Conservation (phyloP, 768 basidiomycete genomes). For the Kwoniella sp. region DNA sequence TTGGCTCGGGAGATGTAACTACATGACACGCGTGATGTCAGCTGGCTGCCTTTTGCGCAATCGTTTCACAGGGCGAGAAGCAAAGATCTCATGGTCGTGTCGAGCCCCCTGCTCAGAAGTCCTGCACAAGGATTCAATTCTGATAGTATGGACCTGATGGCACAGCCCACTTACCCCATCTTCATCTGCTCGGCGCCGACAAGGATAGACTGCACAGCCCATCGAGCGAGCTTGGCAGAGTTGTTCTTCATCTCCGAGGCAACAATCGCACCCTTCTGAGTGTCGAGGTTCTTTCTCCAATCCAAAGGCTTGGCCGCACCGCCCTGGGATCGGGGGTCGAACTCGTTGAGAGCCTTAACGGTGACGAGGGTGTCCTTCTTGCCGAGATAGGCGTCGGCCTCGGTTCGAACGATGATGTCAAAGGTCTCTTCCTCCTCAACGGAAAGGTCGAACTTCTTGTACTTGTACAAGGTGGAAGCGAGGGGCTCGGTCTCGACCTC, state of each 20-base stretch:
- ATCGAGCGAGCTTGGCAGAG: constrained; percentile 93
- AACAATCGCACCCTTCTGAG: constrained; percentile 94
- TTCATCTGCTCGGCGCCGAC: constrained; percentile 96
- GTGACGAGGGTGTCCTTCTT: constrained; percentile 75
- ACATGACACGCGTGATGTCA: constrained; percentile 7
- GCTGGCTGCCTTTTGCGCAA: no score
- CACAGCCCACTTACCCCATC: constrained; percentile 72
- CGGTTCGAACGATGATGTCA: constrained; percentile 89
- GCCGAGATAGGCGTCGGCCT: constrained; percentile 82
- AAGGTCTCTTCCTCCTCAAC: constrained; percentile 78
- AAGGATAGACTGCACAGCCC: constrained; percentile 92
- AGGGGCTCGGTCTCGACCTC: constrained; percentile 92
- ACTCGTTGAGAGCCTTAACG: constrained; percentile 94
- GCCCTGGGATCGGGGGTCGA: constrained; percentile 77
- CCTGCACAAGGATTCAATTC: no score
- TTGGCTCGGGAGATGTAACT: constrained; percentile 94
- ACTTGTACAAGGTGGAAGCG: constrained; percentile 94
- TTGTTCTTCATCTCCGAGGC: constrained; percentile 99
- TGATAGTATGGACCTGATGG: background rate
- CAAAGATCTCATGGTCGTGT: no score
- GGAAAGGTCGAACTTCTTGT: constrained; percentile 90
- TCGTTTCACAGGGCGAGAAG: no score
- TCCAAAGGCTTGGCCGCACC: constrained; percentile 93
- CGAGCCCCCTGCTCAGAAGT: background rate
- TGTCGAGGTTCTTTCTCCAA: constrained; percentile 96